Evolutionary conservation across 352 stramenopile species (phyloP).

Genomic region (Globisporangium perplexum): DNA sequence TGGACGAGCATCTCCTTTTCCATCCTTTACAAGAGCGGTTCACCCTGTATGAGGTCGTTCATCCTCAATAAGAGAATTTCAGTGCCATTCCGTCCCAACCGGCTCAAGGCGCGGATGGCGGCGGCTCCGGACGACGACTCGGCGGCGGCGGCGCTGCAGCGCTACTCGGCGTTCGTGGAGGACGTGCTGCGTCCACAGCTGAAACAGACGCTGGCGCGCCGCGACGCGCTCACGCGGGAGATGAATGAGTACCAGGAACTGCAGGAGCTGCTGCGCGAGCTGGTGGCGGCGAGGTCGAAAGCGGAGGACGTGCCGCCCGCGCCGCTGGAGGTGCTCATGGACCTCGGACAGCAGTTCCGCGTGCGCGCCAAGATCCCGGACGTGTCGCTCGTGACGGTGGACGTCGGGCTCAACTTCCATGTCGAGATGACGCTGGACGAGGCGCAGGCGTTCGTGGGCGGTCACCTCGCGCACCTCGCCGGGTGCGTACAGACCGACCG

Average conservation of each 20-base stretch:
- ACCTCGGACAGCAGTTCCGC: slow-evolving; percentile 68
- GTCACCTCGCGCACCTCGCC: slow-evolving; percentile 42
- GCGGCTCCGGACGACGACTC: neutral
- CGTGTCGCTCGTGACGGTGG: slow-evolving; percentile 53
- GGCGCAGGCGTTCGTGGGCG: slow-evolving; percentile 45
- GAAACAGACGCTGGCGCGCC: slow-evolving; percentile 22
- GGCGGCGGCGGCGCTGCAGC: slow-evolving; percentile 5
- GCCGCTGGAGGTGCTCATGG: slow-evolving; percentile 43
- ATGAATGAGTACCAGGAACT: slow-evolving; percentile 34
- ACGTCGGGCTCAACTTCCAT: slow-evolving; percentile 71
- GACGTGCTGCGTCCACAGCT: slow-evolving; percentile 5
- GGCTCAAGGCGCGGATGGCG: neutral
- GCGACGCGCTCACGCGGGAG: slow-evolving; percentile 4
- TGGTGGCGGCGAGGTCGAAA: neutral
- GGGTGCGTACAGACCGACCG: slow-evolving; percentile 25
- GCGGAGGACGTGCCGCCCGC: neutral
- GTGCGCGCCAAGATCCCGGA: slow-evolving; percentile 63
- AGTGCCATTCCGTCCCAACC: too few species aligned
- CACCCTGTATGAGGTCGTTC: too few species aligned
- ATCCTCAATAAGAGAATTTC: too few species aligned
- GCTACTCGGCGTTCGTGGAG: slow-evolving; percentile 9
- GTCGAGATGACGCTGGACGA: slow-evolving; percentile 72
- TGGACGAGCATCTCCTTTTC: too few species aligned
- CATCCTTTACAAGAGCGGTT: too few species aligned
- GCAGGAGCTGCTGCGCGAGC: slow-evolving; percentile 35